Evolutionary conservation across 2,329 filamentous ascomycete genomes (phyloP).

Genomic region (Pseudopithomyces chartarum): DNA sequence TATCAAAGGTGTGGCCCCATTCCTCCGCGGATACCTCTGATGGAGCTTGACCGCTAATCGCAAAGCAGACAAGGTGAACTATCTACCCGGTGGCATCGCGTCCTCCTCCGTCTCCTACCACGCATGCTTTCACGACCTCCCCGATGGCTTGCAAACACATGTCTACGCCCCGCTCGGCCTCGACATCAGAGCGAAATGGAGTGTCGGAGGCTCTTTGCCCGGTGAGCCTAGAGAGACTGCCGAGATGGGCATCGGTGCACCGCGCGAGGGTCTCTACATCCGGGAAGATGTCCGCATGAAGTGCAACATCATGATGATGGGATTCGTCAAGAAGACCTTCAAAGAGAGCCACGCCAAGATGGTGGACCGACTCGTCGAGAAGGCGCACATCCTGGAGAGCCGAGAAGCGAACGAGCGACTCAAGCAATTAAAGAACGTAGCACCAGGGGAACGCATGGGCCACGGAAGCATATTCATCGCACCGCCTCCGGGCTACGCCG

Average conservation of each 20-base stretch:
- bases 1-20: constrained; percentile 42
- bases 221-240: constrained; percentile 69
- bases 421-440: constrained; percentile 34
- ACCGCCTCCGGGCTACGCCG: constrained; percentile 31
- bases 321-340: constrained; percentile 82
- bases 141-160: constrained; percentile 78
- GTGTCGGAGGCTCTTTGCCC: constrained; percentile 71
- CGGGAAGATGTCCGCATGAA: constrained; percentile 85
- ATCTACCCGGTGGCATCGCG: constrained; percentile 69
- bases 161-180: constrained; percentile 82
- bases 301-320: constrained; percentile 76
- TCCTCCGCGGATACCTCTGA: not conserved
- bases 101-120: constrained; percentile 76
- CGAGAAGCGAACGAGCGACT: constrained; percentile 40
- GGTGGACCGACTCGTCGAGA: constrained; percentile 59
- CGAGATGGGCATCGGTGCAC: constrained; percentile 70
- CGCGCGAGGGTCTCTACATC: constrained; percentile 73
- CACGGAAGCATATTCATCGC: constrained; percentile 42
- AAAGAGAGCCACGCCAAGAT: constrained; percentile 75
- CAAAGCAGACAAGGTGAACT: constrained; percentile 69
- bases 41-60: constrained; percentile 2
- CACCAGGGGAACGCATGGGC: constrained; percentile 37
- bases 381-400: constrained; percentile 42
- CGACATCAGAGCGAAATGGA: constrained; percentile 80
- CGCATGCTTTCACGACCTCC: constrained; percentile 77